Evolutionary conservation across 2,329 filamentous ascomycete species (phyloP).

Genomic region (Thielaviopsis populi): DNA sequence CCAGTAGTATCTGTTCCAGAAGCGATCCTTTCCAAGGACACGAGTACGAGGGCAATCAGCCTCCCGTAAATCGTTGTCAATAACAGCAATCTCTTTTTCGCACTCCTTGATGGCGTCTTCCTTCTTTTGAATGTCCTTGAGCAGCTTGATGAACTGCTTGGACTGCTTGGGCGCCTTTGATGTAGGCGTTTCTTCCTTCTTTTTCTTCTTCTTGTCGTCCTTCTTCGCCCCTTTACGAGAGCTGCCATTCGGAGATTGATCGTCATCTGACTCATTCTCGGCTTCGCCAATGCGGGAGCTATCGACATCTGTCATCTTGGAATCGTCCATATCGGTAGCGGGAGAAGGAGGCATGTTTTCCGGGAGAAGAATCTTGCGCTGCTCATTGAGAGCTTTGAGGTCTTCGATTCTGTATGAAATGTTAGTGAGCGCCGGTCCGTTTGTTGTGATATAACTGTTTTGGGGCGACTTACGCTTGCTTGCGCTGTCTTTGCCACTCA

Average conservation of each 20-base stretch:
- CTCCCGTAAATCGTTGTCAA: slow-evolving; percentile 87
- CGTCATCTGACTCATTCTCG: slow-evolving; percentile 52
- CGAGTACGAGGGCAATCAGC: slow-evolving; percentile 84
- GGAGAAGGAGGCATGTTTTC: slow-evolving; percentile 56
- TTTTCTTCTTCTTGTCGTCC: slow-evolving; percentile 62
- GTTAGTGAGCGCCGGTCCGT: slow-evolving; percentile 21
- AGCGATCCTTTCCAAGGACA: slow-evolving; percentile 82
- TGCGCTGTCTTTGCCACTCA: slow-evolving; percentile 68
- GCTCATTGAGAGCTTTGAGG: slow-evolving; percentile 53
- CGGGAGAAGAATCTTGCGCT: slow-evolving; percentile 56
- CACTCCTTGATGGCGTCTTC: slow-evolving; percentile 65
- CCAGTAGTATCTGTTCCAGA: slow-evolving; percentile 99
- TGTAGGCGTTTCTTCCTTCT: slow-evolving; percentile 41
- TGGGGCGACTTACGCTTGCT: slow-evolving; percentile 39
- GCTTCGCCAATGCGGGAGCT: slow-evolving; percentile 35
- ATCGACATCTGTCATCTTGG: slow-evolving; percentile 48
- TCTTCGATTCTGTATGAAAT: slow-evolving; percentile 45
- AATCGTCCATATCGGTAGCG: slow-evolving; percentile 38
- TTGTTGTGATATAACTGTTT: not conserved
- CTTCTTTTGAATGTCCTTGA: slow-evolving; percentile 81
- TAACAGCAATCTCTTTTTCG: slow-evolving; percentile 68
- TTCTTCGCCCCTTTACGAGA: slow-evolving; percentile 14
- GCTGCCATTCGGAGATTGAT: slow-evolving; percentile 31
- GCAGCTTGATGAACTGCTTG: slow-evolving; percentile 73
- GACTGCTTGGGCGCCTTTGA: slow-evolving; percentile 61